Base-by-base conservation (phyloP, 2,329 filamentous ascomycete species). In the Pyrenochaeta sp. region DNA sequence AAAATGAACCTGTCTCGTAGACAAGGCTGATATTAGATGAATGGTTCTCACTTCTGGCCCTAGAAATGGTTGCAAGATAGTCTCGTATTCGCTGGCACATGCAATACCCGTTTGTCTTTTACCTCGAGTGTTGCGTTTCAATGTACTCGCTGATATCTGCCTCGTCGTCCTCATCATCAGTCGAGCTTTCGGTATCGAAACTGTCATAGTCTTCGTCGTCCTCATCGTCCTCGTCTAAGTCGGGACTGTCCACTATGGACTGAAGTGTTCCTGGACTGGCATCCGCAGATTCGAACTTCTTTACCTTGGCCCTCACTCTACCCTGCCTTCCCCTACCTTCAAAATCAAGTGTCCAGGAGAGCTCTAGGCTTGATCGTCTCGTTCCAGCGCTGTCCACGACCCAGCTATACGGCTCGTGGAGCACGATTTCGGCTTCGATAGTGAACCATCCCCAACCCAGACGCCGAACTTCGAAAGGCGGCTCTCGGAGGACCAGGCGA, bases 361-460 rank as follows among this genome's bases (percentile, higher is more conserved):
- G 51, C 22, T 65, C 65, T 17, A 77, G 50, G 35, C 10, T 55
- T 1, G 65, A 63, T 31, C 71, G 69, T 7, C 48, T 53, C 10
- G 63, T 64, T 14, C 63, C 57, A 7, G 69, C 69, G 17, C 74
- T 70, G 13, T 68, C 65, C 4, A 68, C 67, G 1, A 77, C 59
- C 75, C 75, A 78, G 4, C 56, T 64, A 38, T 74, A 78, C 1
- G 73, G 72, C 4, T 67, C 61, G 32, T 76, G 76, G 21, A 78
- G 58, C 2, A 76, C 57, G 3, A 77, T 65, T 27, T 67, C 59
- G 0, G 69, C 71, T 9, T 63, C 52, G n/a, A 77, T 61, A 1
- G 56, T 65, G 47, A 78, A 78, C 4, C 42, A 54, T 0, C 75
- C 74, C 75, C 75, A 77, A 3, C 74, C 74, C 0, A 69, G 42